Evolutionary conservation across 805 yeast species (phyloP).

Genomic region (Metschnikowia lachancei): DNA sequence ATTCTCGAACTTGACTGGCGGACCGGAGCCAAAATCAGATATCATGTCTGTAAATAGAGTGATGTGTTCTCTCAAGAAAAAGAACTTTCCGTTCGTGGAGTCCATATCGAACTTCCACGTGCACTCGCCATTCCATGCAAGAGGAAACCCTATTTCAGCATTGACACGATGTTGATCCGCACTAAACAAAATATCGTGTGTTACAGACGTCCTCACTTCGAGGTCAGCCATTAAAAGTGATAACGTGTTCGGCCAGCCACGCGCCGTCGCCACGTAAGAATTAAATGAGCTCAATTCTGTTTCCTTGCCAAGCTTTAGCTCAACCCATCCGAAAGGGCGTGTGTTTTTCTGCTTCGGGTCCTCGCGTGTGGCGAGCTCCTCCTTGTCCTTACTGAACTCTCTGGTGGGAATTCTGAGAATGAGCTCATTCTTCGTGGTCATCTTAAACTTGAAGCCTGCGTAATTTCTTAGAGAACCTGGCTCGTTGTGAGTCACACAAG

Average conservation of each 20-base stretch:
- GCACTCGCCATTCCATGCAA: conserved; percentile 78
- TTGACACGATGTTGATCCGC: conserved; percentile 56
- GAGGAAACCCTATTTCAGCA: conserved; percentile 65
- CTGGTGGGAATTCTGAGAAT: conserved; percentile 76
- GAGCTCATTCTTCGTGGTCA: conserved; percentile 62
- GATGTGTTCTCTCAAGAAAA: conserved; percentile 78
- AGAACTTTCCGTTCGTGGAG: conserved; percentile 55
- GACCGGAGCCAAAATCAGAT: conserved; percentile 74
- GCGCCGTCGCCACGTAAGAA: conserved; percentile 54
- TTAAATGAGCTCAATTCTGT: conserved; percentile 48
- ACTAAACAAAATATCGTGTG: conserved; percentile 74
- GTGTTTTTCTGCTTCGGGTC: conserved; percentile 13
- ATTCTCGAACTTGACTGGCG: conserved; percentile 65
- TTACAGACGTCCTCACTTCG: conserved; percentile 78
- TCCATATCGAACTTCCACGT: conserved; percentile 60
- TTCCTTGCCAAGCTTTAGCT: conserved; percentile 55
- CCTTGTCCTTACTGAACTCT: conserved; percentile 74
- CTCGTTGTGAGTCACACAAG: conserved; percentile 18
- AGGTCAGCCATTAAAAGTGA: conserved; percentile 48
- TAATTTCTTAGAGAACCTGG: conserved; percentile 57
- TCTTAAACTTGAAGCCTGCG: conserved; percentile 52
- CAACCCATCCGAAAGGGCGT: conserved; percentile 88
- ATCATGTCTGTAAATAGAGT: conserved; percentile 67
- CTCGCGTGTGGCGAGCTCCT: conserved; percentile 14
- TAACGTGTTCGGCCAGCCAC: conserved; percentile 53